Percentiles rank a stretch among this genome's conserved stretches.
Conservation (phyloP, 2,329 filamentous ascomycete species). For the Aspergillus fumigatiaffinis region DNA sequence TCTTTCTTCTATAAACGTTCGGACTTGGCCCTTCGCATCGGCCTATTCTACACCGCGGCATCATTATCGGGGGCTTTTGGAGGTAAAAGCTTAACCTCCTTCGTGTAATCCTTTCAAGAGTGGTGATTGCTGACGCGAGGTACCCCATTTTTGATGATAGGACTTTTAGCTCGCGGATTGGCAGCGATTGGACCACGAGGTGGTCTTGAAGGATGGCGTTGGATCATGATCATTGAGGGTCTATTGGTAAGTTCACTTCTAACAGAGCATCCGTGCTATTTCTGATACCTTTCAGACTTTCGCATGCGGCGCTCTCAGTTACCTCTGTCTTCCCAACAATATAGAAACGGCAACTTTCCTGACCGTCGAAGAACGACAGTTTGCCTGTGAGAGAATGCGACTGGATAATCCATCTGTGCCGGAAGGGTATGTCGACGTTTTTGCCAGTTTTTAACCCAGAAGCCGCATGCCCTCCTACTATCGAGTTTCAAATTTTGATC, state of each 20-base stretch:
- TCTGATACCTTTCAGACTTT: conserved; percentile 45
- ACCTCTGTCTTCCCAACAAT: conserved; percentile 54
- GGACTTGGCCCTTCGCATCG: conserved; percentile 61
- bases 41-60: conserved; percentile 64
- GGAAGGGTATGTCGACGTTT: conserved; percentile 21
- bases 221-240: conserved; percentile 62
- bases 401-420: conserved; percentile 31
- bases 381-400: conserved; percentile 45
- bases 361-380: conserved; percentile 49
- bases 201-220: conserved; percentile 56
- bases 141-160: conserved; percentile 15
- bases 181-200: conserved; percentile 56
- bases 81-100: conserved; percentile 29
- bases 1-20: conserved; percentile 58
- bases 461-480: not conserved
- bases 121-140: not conserved
- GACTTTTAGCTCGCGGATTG: conserved; percentile 58
- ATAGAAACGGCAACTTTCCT: conserved; percentile 54
- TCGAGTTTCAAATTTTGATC: not conserved
- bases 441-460: not conserved
- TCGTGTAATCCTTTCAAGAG: not conserved
- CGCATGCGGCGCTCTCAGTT: conserved; percentile 50
- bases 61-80: conserved; percentile 63
- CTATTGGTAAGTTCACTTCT: conserved; percentile 23
- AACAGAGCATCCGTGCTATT: not conserved